phyloP scores from a whole-genome alignment of 495 filamentous ascomycete species.

The Daldinia bambusicola region DNA sequence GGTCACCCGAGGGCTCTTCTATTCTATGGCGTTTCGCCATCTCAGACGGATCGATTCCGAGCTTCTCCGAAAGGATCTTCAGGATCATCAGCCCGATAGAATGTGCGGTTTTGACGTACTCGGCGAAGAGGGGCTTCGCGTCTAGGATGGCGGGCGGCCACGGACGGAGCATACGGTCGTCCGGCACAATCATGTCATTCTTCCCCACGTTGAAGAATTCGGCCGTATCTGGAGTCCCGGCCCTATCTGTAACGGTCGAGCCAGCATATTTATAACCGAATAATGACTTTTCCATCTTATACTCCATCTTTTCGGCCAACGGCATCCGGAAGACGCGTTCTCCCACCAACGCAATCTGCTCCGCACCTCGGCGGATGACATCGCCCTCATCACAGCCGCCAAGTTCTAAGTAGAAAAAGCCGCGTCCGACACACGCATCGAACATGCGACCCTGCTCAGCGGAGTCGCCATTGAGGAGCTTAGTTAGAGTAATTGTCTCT shows the following conservation, averaged over 20 bases:
- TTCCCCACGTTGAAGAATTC: slow-evolving; percentile 71
- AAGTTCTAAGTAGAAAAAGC: slow-evolving; percentile 73
- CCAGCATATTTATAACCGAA: slow-evolving; percentile 69
- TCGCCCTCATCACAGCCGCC: slow-evolving; percentile 52
- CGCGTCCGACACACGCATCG: slow-evolving; percentile 62
- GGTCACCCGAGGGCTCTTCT: slow-evolving; percentile 63
- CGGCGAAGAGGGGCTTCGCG: slow-evolving; percentile 53
- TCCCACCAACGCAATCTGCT: slow-evolving; percentile 58
- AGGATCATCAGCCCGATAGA: slow-evolving; percentile 60
- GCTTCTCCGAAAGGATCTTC: slow-evolving; percentile 59
- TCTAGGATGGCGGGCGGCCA: slow-evolving; percentile 59
- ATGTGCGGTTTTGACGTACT: slow-evolving; percentile 63
- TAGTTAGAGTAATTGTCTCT: slow-evolving; percentile 62
- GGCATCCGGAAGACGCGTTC: slow-evolving; percentile 60
- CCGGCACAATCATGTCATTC: slow-evolving; percentile 61
- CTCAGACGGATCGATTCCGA: slow-evolving; percentile 60
- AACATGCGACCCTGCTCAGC: slow-evolving; percentile 59
- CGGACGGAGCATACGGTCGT: slow-evolving; percentile 51
- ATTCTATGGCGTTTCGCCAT: slow-evolving; percentile 63
- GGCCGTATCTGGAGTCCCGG: slow-evolving; percentile 65
- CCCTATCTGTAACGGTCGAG: slow-evolving; percentile 59
- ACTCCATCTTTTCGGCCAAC: slow-evolving; percentile 64
- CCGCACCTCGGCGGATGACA: slow-evolving; percentile 56
- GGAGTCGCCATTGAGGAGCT: slow-evolving; percentile 54
- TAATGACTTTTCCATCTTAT: slow-evolving; percentile 57